These are phyloP conservation scores for Fistulina hepatica DNA, from an alignment of 1,284 basidiomycete genomes.

Conservation along the genomic window DNA sequence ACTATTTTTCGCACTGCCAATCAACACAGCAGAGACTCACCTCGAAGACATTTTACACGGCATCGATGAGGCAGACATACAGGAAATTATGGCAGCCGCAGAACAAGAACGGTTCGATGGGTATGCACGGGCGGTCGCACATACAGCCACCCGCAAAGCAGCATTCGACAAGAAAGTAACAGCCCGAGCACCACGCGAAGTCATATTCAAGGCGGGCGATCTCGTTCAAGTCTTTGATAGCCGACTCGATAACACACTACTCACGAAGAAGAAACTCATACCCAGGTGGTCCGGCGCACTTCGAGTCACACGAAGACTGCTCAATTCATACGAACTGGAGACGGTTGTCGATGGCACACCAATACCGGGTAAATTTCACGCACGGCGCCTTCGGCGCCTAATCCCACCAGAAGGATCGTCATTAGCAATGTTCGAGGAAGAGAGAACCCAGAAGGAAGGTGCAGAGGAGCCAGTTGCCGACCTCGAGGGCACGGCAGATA, in stretches of 20 bases:
- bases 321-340: slow-evolving; percentile 9
- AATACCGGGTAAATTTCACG: slow-evolving; percentile 7
- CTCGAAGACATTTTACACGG: not conserved
- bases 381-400: slow-evolving; percentile 6
- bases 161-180: slow-evolving; percentile 19
- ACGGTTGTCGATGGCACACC: slow-evolving; percentile 1
- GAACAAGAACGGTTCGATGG: slow-evolving; percentile 23
- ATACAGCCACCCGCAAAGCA: slow-evolving; percentile 16
- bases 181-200: slow-evolving; percentile 10
- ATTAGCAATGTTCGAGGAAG: not conserved
- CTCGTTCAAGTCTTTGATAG: slow-evolving; percentile 23
- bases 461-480: too few species aligned
- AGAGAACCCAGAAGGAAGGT: too few species aligned
- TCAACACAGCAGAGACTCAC: slow-evolving; percentile 15
- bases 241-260: slow-evolving; percentile 21
- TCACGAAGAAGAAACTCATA: slow-evolving; percentile 18
- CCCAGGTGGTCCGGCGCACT: slow-evolving; percentile 7
- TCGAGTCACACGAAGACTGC: not conserved
- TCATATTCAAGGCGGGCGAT: slow-evolving; percentile 19
- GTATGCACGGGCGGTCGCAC: slow-evolving; percentile 15
- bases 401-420: slow-evolving; percentile 2
- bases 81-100: slow-evolving; percentile 19
- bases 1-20: slow-evolving; percentile 2
- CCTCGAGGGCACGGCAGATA: too few species aligned
- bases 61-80: not conserved